Base-by-base conservation (phyloP, 176 grass and related monocot species). In the Oryza punctata region DNA sequence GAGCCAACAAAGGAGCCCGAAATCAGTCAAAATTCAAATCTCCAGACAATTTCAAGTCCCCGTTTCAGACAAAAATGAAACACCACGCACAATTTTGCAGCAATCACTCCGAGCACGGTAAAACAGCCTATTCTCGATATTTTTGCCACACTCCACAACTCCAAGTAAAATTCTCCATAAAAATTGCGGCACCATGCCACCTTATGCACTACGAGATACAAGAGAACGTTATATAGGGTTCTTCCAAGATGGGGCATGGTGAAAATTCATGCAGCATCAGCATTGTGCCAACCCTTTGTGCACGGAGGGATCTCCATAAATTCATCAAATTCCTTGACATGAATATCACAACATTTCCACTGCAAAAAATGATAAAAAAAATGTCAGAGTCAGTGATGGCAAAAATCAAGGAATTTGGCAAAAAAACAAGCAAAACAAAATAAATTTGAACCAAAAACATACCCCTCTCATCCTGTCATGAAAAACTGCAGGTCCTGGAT, bases 321-420 rank as follows among this genome's bases (percentile, higher is more conserved):
- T 73, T 99, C 96, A 43, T 96, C 93, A 73, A 99, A 99, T 49
- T 99, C 96, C 80, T 96, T 99, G 43, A 92, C 96, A 75, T 95
- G 93, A 75, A 99, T 27, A 83, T 96, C 89, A 72, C 96, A 96
- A 43, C 96, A 99, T 87, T 99, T 99, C 96, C 96, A 99, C 96
- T 99, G 89, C 82, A 35, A 35, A 35, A 29, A 35, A 6, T 5
- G 67, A 72, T 8, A 41, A 77, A 76, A 79, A 21, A 81, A 2
- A 72, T 11, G 67, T 13, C 60, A 32, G 24, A 54, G n/a, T 84
- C 32, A 73, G 26, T 44, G 60, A 72, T 41, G 46, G 2, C 13
- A 52, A 47, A 54, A 50, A 32, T 52, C 10, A 72, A 16, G 44
- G 45, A 25, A 47, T 54, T 54, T 2, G 67, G 73, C 10, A 46